Percentiles rank a stretch among this genome's conserved stretches.
Conservation (phyloP, 257 asterid genomes). For the Cinchona pubescens region DNA sequence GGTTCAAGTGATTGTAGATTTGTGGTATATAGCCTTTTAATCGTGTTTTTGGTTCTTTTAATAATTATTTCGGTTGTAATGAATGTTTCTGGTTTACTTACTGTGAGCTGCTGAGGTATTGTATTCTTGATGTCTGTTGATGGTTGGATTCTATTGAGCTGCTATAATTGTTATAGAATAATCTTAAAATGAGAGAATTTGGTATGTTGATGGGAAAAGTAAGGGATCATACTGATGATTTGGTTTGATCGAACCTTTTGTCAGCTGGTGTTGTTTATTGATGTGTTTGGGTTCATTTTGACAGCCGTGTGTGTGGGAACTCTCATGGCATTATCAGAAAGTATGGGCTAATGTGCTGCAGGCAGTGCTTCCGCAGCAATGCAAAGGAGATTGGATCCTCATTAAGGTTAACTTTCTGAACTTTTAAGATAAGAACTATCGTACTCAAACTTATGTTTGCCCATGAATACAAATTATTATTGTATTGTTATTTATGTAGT, state of each 20-base stretch:
- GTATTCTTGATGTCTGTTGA: not conserved
- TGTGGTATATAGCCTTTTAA: not conserved
- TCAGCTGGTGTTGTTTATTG: not conserved
- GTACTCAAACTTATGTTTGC: not conserved
- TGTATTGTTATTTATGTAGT: not conserved
- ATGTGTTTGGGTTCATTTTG: not conserved
- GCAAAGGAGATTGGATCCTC: slow-evolving; percentile 44
- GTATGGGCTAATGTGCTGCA: slow-evolving; percentile 43
- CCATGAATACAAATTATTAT: not conserved
- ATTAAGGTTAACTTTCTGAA: slow-evolving; percentile 25
- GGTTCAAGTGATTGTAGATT: not conserved
- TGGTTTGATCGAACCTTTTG: not conserved
- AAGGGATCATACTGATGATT: not conserved
- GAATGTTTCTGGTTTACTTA: not conserved
- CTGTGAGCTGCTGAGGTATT: not conserved
- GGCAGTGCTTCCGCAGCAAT: slow-evolving; percentile 43
- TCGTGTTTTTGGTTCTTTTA: too few relatives aligned
- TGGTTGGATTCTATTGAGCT: not conserved
- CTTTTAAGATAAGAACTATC: not conserved
- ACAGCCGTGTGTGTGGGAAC: slow-evolving; percentile 44
- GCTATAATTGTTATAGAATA: not conserved
- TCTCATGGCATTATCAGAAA: slow-evolving; percentile 38
- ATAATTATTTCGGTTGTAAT: not conserved
- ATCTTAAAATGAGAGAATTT: not conserved
- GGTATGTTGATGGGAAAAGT: not conserved